Percentiles rank a stretch among this genome's conserved stretches.
phyloP scores from a whole-genome alignment of 495 filamentous ascomycete species.

The Aspergillus bridgeri region DNA sequence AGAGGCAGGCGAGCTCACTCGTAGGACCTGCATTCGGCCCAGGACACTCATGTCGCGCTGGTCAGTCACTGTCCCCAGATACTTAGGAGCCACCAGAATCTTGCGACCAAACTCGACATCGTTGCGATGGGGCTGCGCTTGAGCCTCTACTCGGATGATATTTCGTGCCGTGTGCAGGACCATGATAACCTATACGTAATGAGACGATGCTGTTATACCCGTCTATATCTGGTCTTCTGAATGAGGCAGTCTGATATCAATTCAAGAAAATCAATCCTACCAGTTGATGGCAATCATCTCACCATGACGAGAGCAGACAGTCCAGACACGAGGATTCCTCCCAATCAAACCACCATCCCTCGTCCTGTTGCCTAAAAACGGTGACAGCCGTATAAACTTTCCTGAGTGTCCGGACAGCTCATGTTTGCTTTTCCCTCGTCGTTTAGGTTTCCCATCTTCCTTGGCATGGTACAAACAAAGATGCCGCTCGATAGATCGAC shows the following conservation, averaged over 20 bases:
- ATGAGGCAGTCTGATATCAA: too few relatives aligned
- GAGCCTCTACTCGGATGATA: conserved; percentile 10
- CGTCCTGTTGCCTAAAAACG: background rate
- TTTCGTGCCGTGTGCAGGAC: conserved; percentile 11
- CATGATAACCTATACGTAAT: too few relatives aligned
- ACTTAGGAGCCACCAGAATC: conserved; percentile 34
- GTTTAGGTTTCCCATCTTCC: too few relatives aligned
- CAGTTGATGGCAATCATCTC: too few relatives aligned
- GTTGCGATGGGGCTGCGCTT: conserved; percentile 10
- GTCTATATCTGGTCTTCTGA: too few relatives aligned
- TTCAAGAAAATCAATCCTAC: too few relatives aligned
- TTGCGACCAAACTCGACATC: conserved; percentile 27
- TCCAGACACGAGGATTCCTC: background rate
- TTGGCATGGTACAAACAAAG: too few relatives aligned
- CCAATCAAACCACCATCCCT: background rate
- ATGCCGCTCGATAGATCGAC: too few relatives aligned
- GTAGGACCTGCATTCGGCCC: conserved; percentile 41
- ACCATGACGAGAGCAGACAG: too few relatives aligned
- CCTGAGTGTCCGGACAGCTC: too few relatives aligned
- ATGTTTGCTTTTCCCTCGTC: too few relatives aligned
- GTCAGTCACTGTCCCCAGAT: conserved; percentile 39
- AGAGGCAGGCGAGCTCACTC: conserved; percentile 23
- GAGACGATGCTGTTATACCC: too few relatives aligned
- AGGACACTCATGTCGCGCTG: conserved; percentile 43
- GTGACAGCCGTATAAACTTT: background rate